These are phyloP conservation scores for Vanrija sp. DNA, from an alignment of 1,284 basidiomycete genomes.

Conservation along the genomic window DNA sequence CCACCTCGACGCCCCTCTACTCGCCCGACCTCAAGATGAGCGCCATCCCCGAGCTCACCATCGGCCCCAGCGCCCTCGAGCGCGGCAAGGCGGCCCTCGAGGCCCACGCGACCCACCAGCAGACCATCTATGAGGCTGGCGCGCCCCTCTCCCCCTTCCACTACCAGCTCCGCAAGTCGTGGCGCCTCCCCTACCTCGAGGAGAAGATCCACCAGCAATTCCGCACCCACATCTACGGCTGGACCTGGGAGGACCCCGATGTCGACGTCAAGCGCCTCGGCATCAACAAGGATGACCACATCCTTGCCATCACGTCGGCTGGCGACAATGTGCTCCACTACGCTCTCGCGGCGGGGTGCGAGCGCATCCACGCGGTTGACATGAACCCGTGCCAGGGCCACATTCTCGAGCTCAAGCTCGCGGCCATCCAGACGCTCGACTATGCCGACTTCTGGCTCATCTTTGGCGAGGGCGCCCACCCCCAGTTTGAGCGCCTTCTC, in stretches of 20 bases:
- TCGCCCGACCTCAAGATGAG: slow-evolving; percentile 42
- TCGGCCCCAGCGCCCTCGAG: slow-evolving; percentile 42
- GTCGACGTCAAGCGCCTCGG: slow-evolving; percentile 69
- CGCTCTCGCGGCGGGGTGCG: slow-evolving; percentile 62
- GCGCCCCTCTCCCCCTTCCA: slow-evolving; percentile 69
- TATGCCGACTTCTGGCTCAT: slow-evolving; percentile 69
- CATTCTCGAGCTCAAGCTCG: slow-evolving; percentile 73
- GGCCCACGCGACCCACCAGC: slow-evolving; percentile 14
- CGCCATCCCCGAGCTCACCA: slow-evolving; percentile 46
- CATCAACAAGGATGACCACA: slow-evolving; percentile 61
- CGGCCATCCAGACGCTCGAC: slow-evolving; percentile 59
- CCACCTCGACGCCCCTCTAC: slow-evolving; percentile 29
- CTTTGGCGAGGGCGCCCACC: slow-evolving; percentile 66
- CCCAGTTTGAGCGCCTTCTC: slow-evolving; percentile 62
- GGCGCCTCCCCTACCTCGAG: slow-evolving; percentile 74
- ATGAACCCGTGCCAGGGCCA: slow-evolving; percentile 64
- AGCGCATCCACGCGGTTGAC: slow-evolving; percentile 67
- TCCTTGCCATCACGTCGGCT: slow-evolving; percentile 73
- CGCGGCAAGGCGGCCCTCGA: slow-evolving; percentile 10
- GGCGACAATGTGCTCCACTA: slow-evolving; percentile 82
- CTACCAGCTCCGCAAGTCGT: slow-evolving; percentile 63
- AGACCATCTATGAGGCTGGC: slow-evolving; percentile 54
- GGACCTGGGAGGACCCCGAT: slow-evolving; percentile 76
- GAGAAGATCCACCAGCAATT: slow-evolving; percentile 70
- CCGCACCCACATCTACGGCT: slow-evolving; percentile 66